phyloP scores from a whole-genome alignment of 495 filamentous ascomycete genomes.

The Pseudoneurospora amorphoporcata region DNA sequence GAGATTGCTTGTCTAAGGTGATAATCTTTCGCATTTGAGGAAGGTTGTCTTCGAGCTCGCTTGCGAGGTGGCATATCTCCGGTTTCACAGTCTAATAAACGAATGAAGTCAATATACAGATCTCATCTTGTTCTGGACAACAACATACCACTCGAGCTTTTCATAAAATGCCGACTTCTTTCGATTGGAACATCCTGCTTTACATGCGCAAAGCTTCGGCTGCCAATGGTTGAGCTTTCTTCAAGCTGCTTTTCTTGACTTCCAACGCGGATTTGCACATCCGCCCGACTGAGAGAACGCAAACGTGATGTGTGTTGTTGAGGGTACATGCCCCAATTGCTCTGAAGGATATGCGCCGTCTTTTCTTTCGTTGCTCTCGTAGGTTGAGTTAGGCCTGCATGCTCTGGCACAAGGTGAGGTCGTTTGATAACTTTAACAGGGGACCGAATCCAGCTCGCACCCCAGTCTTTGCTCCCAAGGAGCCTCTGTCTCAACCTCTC shows the following conservation, averaged over 20 bases:
- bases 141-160: background rate
- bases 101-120: background rate
- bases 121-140: background rate
- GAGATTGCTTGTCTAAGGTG: background rate
- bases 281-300: constrained; percentile 1
- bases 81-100: background rate
- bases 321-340: background rate
- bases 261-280: constrained; percentile 27
- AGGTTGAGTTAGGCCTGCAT: background rate
- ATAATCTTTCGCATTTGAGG: background rate
- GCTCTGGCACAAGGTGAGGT: background rate
- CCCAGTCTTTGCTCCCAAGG: constrained; percentile 16
- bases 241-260: constrained; percentile 26
- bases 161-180: background rate
- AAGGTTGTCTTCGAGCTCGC: background rate
- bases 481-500: constrained; percentile 12
- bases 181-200: background rate
- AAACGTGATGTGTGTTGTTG: background rate
- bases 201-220: background rate
- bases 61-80: background rate
- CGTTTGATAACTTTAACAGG: background rate
- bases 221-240: constrained; percentile 6
- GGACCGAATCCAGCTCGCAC: constrained; percentile 1
- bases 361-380: background rate
- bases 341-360: constrained; percentile 1